Evolutionary conservation across 2,329 filamentous ascomycete genomes (phyloP).

Genomic region (Leptographium galeiforme): DNA sequence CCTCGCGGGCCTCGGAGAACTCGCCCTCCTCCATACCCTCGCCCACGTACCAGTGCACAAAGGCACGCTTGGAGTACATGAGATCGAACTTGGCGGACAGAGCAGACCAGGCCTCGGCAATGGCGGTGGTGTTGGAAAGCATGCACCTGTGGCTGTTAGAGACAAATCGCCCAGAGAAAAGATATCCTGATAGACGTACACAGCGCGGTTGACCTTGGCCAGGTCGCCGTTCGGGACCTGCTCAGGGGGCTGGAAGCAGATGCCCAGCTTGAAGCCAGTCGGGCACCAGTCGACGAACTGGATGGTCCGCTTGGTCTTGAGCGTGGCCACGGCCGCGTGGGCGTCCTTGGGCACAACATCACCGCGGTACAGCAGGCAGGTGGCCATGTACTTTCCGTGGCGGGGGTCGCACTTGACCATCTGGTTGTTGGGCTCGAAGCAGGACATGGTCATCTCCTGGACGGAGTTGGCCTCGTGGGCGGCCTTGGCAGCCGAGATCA

Average conservation of each 20-base stretch:
- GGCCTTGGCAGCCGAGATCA: slow-evolving; percentile 90
- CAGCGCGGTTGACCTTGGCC: slow-evolving; percentile 94
- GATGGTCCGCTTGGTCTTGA: slow-evolving; percentile 99
- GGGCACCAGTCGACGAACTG: slow-evolving; percentile 99
- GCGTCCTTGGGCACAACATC: slow-evolving; percentile 96
- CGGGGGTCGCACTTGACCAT: slow-evolving; percentile 99
- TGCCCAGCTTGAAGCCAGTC: slow-evolving; percentile 99
- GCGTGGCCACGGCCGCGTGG: slow-evolving; percentile 79
- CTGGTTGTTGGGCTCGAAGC: slow-evolving; percentile 99
- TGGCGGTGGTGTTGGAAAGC: slow-evolving; percentile 97
- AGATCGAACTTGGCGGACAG: slow-evolving; percentile 98
- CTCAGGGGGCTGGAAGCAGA: slow-evolving; percentile 98
- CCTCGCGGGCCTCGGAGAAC: slow-evolving; percentile 98
- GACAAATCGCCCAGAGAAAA: not conserved
- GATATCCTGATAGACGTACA: slow-evolving; percentile 41
- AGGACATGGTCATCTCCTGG: slow-evolving; percentile 95
- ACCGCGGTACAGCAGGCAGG: slow-evolving; percentile 93
- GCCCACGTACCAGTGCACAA: slow-evolving; percentile 99
- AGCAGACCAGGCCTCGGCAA: slow-evolving; percentile 94
- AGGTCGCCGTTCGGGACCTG: slow-evolving; percentile 58
- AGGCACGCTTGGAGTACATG: slow-evolving; percentile 99
- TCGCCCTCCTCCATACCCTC: slow-evolving; percentile 99
- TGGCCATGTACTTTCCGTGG: slow-evolving; percentile 99
- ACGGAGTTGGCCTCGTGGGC: slow-evolving; percentile 97
- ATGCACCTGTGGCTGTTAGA: slow-evolving; percentile 57